phyloP scores from a whole-genome alignment of 768 basidiomycete species.

The Agrocybe chaxingu region DNA sequence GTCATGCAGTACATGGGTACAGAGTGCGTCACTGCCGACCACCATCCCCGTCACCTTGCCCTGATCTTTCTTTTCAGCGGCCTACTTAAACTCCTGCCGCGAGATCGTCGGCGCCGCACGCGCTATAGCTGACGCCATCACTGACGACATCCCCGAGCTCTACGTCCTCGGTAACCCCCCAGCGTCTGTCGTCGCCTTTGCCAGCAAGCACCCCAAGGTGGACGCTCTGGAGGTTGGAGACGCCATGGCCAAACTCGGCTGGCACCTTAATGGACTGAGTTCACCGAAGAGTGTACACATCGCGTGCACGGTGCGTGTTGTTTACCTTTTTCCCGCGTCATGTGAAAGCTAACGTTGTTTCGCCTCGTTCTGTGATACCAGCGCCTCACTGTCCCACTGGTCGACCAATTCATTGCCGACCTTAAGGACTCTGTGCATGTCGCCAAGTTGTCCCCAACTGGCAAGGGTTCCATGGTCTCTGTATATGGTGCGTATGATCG shows the following conservation, averaged over 20 bases:
- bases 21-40: constrained; percentile 46
- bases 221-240: constrained; percentile 91
- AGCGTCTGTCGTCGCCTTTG: constrained; percentile 90
- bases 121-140: constrained; percentile 65
- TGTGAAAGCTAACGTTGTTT: not conserved
- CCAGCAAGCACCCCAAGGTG: constrained; percentile 53
- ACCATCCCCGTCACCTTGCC: not conserved
- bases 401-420: constrained; percentile 81
- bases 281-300: constrained; percentile 87
- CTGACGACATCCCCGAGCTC: constrained; percentile 71
- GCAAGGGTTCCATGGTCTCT: constrained; percentile 86
- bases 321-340: not conserved
- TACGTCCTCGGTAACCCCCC: constrained; percentile 88
- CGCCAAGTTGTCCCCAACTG: constrained; percentile 60
- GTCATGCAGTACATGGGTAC: constrained; percentile 92
- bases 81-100: constrained; percentile 84
- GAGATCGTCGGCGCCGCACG: constrained; percentile 76
- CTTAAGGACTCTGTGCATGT: constrained; percentile 74
- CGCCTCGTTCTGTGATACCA: not conserved
- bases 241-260: constrained; percentile 78
- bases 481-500: constrained; percentile 68
- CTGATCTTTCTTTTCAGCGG: constrained; percentile 40
- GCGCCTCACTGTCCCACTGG: constrained; percentile 64
- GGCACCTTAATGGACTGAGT: constrained; percentile 87
- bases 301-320: constrained; percentile 77